A percentile compares a stretch with the other conserved stretches of the same genome.
Conservation (phyloP, 441 rosid species). For the Populus hybrid region DNA sequence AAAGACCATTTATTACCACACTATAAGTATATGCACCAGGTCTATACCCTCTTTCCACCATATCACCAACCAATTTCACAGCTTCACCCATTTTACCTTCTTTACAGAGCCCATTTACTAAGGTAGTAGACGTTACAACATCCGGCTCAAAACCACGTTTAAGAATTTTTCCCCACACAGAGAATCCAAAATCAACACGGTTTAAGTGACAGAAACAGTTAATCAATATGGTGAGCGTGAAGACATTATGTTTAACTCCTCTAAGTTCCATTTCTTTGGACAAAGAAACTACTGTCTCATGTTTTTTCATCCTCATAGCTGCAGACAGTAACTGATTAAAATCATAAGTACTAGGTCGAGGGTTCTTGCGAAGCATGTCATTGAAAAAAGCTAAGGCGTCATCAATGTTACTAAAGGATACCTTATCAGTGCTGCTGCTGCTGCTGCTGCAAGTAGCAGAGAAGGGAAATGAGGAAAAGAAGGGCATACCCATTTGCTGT, state of each 20-base stretch:
- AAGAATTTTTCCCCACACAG: constrained; percentile 25
- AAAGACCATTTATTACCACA: constrained; percentile 7
- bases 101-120: constrained; percentile 15
- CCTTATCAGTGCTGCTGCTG: too few species aligned
- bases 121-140: constrained; percentile 21
- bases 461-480: too few species aligned
- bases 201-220: constrained; percentile 24
- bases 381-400: background rate
- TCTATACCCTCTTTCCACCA: constrained; percentile 2
- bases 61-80: background rate
- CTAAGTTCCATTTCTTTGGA: background rate
- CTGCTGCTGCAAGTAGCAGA: too few species aligned
- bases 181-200: constrained; percentile 18
- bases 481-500: too few species aligned
- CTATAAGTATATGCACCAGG: background rate
- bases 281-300: background rate
- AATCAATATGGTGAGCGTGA: constrained; percentile 14
- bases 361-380: background rate
- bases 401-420: background rate
- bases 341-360: background rate
- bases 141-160: constrained; percentile 17
- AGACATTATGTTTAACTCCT: background rate
- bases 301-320: background rate
- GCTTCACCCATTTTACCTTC: background rate
- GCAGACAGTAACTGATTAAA: background rate